Percentiles rank a stretch among this genome's conserved stretches.
Conservation (phyloP, 345 rosid genomes). For the Gossypium thurberi region DNA sequence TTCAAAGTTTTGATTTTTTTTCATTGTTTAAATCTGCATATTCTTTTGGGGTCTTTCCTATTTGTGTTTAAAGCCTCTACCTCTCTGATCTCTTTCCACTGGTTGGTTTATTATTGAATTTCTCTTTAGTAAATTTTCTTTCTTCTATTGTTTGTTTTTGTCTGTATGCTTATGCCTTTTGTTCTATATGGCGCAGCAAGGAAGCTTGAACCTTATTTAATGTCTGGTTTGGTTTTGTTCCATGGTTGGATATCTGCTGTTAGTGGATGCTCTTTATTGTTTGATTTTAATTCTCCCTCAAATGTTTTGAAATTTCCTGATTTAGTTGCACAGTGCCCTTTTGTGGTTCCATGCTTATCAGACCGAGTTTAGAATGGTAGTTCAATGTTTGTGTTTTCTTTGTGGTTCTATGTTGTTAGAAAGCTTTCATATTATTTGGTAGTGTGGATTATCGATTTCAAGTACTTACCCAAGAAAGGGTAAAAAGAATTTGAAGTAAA, state of each 20-base stretch:
- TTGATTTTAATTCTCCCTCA: conserved; percentile 6
- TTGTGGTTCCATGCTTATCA: not conserved
- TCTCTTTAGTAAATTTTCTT: not conserved
- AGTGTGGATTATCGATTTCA: not conserved
- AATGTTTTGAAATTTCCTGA: not conserved
- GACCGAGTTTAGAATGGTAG: not conserved
- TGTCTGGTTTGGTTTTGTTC: not conserved
- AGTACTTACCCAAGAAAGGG: too few relatives aligned
- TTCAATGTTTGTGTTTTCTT: not conserved
- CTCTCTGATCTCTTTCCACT: conserved; percentile 5
- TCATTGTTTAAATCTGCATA: not conserved
- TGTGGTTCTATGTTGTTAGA: not conserved
- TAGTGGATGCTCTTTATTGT: not conserved
- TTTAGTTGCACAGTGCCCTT: not conserved
- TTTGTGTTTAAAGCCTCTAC: not conserved
- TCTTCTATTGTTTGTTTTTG: not conserved
- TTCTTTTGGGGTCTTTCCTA: not conserved
- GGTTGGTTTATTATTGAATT: not conserved
- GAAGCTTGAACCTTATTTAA: not conserved
- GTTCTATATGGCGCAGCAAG: not conserved
- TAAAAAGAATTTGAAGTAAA: not conserved
- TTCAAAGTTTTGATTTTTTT: not conserved
- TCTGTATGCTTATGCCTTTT: not conserved
- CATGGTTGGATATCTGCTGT: not conserved
- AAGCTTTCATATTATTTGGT: not conserved